Evolutionary conservation across 129 eudicot genomes (phyloP), one percentile per base, ranked within the genome.

Genomic region (Helichrysum umbraculigerum): DNA sequence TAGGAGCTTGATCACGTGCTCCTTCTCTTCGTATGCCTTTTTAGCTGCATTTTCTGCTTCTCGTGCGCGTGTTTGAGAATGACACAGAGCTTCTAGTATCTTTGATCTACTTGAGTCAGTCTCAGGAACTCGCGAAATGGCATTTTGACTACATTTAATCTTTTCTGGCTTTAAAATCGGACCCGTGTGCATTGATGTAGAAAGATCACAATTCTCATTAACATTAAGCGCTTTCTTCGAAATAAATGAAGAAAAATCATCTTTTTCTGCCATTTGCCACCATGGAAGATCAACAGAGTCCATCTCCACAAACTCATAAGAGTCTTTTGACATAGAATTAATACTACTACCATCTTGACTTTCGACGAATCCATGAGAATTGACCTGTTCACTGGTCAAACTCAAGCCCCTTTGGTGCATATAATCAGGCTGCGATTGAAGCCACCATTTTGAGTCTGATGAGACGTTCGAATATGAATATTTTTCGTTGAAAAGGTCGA

Each of bases 21-120:
- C 97, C 67, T 88, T 90, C 79, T 93, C 97, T 3, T 79, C 81
- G 68, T 66, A 84, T 16, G 97, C 98, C 76, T 83, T 82, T 81
- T 93, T 85, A 16, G 91, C 93, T 60, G 85, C 98, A 19, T 76
- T 78, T 70, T 93, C 98, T 0, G 98, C 98, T 84, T 87, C 88
- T 77, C 98, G 71, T 51, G 98, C 98, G 37, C 98, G 97, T 7
- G 98, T 90, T 81, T 93, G 98, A 44, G 98, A 88, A 81, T 90
- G 98, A 7, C 88, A 81, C 3, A 93, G 84, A 25, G 98, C 98
- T 82, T 93, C 93, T 14, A 93, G 66, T 52, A 93, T 84, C 82
- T 80, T 80, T 41, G 85, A 79, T 61, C 81, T 92, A 79, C 83
- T 61, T 32, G 81, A 63, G 54, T 87, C 97, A 37, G 16, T 60